Conservation (phyloP, 192 early-diverging fungal species). For the Coemansia sp. region DNA sequence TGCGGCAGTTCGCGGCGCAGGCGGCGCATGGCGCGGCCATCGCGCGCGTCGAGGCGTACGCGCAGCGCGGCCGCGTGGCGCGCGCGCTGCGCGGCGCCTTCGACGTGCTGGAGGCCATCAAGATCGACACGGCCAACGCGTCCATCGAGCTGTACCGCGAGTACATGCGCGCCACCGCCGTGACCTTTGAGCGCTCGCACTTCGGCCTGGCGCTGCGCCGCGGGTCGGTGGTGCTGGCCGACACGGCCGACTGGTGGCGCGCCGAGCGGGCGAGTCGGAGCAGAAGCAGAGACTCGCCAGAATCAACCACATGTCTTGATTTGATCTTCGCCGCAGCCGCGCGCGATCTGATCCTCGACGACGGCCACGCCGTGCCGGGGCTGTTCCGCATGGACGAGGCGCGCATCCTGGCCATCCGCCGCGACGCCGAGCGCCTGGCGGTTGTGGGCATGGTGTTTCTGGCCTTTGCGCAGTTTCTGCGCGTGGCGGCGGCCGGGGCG, state of each 20-base stretch:
- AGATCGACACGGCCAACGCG: slow-evolving; percentile 60
- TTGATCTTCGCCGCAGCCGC: slow-evolving; percentile 20
- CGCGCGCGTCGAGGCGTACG: slow-evolving; percentile 56
- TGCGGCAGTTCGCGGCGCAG: slow-evolving; percentile 68
- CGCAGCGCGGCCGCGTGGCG: slow-evolving; percentile 57
- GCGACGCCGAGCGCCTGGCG: slow-evolving; percentile 39
- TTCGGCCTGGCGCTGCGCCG: slow-evolving; percentile 50
- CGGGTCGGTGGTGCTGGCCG: slow-evolving; percentile 11
- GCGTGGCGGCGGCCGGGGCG: slow-evolving; percentile 6
- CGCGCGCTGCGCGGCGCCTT: slow-evolving; percentile 68
- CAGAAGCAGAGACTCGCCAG: not conserved
- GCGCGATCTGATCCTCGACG: slow-evolving; percentile 44
- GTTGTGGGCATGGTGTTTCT: slow-evolving; percentile 36
- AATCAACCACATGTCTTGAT: slow-evolving; percentile 15
- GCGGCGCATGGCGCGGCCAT: slow-evolving; percentile 58
- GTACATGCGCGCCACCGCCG: slow-evolving; percentile 63
- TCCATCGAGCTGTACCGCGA: slow-evolving; percentile 63
- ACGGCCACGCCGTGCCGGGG: slow-evolving; percentile 22
- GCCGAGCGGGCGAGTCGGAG: slow-evolving; percentile 5
- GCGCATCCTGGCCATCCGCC: slow-evolving; percentile 31
- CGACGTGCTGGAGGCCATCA: slow-evolving; percentile 57
- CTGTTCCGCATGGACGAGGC: slow-evolving; percentile 49
- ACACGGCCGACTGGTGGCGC: slow-evolving; percentile 46
- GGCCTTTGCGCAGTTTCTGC: slow-evolving; percentile 44
- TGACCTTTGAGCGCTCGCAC: slow-evolving; percentile 65